These are phyloP conservation scores for Cicer chorassanicum DNA, from an alignment of 306 rosid species.

Conservation along the genomic window DNA sequence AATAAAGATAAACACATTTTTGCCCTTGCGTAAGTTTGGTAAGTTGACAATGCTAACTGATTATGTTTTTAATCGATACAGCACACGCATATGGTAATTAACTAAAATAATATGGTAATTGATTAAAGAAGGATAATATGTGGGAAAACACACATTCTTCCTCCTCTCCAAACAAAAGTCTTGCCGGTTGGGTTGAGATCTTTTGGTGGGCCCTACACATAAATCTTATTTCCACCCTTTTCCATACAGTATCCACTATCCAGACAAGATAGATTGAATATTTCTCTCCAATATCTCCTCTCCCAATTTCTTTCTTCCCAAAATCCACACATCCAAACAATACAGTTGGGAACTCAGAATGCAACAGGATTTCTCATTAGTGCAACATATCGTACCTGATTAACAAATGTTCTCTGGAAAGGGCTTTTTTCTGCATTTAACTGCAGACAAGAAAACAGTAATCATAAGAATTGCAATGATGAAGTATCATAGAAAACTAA, in stretches of 20 bases:
- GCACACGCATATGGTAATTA: neutral
- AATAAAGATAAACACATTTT: neutral
- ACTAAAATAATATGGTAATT: conserved; percentile 1
- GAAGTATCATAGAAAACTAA: conserved; percentile 22
- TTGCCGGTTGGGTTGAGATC: neutral
- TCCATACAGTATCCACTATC: neutral
- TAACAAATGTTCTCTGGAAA: conserved; percentile 93
- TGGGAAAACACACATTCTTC: neutral
- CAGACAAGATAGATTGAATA: neutral
- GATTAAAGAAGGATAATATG: neutral
- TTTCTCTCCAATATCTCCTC: conserved; percentile 2
- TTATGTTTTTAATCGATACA: neutral
- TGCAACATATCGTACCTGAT: conserved; percentile 70
- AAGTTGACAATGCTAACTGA: neutral
- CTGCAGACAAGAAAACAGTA: conserved; percentile 61
- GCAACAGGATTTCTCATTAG: conserved; percentile 37
- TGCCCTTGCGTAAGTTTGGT: neutral
- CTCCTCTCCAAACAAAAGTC: neutral
- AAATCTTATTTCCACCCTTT: conserved; percentile 1
- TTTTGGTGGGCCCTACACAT: neutral
- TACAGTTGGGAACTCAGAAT: conserved; percentile 33
- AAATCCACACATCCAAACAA: conserved; percentile 23
- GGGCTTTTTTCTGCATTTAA: conserved; percentile 97
- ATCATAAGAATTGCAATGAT: conserved; percentile 40
- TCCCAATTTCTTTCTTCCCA: conserved; percentile 5